Evolutionary conservation across 257 asterid genomes (phyloP).

Genomic region (Ocimum tenuiflorum): DNA sequence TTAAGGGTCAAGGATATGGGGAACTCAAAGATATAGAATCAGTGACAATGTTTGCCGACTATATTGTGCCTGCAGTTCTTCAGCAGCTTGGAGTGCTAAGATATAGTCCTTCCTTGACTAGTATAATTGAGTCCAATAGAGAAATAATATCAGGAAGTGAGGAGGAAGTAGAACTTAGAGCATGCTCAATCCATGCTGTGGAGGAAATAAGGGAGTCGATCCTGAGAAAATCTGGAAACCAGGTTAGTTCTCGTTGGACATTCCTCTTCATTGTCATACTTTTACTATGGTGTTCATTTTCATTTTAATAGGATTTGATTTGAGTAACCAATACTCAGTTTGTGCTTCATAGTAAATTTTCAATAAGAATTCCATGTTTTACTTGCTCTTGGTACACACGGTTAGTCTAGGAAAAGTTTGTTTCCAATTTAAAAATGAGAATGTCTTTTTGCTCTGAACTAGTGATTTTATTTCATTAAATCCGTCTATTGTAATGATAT

Average conservation of each 20-base stretch:
- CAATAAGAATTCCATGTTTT: neutral
- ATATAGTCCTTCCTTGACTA: constrained; percentile 50
- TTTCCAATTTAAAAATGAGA: neutral
- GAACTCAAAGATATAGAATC: constrained; percentile 64
- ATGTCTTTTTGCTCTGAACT: neutral
- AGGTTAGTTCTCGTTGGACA: constrained; percentile 36
- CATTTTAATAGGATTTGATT: neutral
- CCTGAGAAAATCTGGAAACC: constrained; percentile 56
- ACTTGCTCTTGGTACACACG: neutral
- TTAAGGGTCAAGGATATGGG: constrained; percentile 87
- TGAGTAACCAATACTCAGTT: neutral
- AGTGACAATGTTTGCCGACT: constrained; percentile 93
- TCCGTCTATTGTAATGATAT: constrained; percentile 1
- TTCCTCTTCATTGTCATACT: constrained; percentile 1
- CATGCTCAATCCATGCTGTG: constrained; percentile 87
- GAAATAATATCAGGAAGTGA: constrained; percentile 83
- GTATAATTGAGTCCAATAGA: constrained; percentile 34
- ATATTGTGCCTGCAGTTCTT: constrained; percentile 92
- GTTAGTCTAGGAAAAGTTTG: neutral
- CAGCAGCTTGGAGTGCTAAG: constrained; percentile 81
- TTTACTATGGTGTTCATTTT: neutral
- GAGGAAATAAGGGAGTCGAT: constrained; percentile 76
- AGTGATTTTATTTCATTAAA: neutral
- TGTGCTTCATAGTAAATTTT: neutral
- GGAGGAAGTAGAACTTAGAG: constrained; percentile 94